Percentiles rank a stretch among this genome's conserved stretches.
These are phyloP conservation scores for Clarireedia monteithiana DNA, from an alignment of 2,329 filamentous ascomycete species.

Conservation along the genomic window DNA sequence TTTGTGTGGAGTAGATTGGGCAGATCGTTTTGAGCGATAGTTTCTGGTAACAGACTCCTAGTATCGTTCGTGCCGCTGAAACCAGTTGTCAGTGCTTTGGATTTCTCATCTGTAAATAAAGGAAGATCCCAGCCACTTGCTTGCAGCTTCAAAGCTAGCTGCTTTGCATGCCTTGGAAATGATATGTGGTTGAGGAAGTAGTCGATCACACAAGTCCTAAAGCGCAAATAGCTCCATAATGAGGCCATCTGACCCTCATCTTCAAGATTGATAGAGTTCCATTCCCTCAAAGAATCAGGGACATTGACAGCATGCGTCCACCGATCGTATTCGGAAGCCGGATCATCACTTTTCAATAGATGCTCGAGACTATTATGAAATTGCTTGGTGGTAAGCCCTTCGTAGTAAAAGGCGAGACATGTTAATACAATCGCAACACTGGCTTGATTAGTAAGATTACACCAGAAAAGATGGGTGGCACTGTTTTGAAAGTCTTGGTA, in stretches of 20 bases:
- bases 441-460: background rate
- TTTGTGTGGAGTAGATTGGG: conserved; percentile 49
- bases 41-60: conserved; percentile 49
- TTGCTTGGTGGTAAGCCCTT: conserved; percentile 43
- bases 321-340: conserved; percentile 46
- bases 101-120: conserved; percentile 35
- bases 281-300: conserved; percentile 41
- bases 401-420: conserved; percentile 59
- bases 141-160: conserved; percentile 56
- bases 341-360: conserved; percentile 46
- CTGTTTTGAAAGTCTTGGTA: too few relatives aligned
- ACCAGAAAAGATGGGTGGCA: background rate
- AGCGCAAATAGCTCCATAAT: conserved; percentile 43
- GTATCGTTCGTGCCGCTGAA: conserved; percentile 69
- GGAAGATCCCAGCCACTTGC: conserved; percentile 63
- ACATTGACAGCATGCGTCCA: conserved; percentile 37
- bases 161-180: conserved; percentile 56
- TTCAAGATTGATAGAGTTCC: conserved; percentile 51
- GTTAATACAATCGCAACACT: conserved; percentile 55
- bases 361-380: conserved; percentile 41
- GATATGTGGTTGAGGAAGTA: conserved; percentile 57
- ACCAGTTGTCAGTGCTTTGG: conserved; percentile 48
- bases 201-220: conserved; percentile 44
- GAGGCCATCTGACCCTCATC: conserved; percentile 43
- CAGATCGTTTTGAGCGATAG: conserved; percentile 54